Conservation (phyloP, 2,329 filamentous ascomycete species). For the Neofusicoccum umdonicola region DNA sequence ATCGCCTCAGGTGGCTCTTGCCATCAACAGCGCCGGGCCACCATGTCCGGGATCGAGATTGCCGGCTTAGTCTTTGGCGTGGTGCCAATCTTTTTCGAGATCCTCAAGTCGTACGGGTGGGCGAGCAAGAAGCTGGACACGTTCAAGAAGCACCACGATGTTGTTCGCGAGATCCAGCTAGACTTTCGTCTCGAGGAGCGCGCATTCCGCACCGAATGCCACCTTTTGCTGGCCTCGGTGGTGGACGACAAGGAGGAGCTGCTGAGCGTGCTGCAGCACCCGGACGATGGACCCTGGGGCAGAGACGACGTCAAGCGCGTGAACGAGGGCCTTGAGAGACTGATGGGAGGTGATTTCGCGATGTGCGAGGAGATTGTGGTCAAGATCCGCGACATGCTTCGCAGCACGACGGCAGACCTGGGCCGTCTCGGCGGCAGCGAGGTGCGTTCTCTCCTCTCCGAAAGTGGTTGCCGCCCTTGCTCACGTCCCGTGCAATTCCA, state of each 20-base stretch:
- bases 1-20: too few species aligned
- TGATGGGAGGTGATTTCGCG: conserved; percentile 19
- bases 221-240: conserved; percentile 22
- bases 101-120: conserved; percentile 23
- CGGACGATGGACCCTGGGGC: conserved; percentile 1
- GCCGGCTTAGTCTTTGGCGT: conserved; percentile 26
- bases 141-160: conserved; percentile 24
- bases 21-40: neutral
- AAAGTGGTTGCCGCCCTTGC: neutral
- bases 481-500: neutral
- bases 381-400: conserved; percentile 18
- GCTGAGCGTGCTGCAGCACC: conserved; percentile 7
- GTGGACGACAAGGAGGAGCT: conserved; percentile 22
- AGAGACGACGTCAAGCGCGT: conserved; percentile 15
- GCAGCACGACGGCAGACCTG: conserved; percentile 17
- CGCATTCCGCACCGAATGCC: conserved; percentile 27
- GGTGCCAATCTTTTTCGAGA: conserved; percentile 26
- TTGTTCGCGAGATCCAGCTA: conserved; percentile 19
- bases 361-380: conserved; percentile 18
- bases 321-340: neutral
- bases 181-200: conserved; percentile 22
- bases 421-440: neutral
- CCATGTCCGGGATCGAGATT: conserved; percentile 25
- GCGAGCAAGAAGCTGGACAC: conserved; percentile 20
- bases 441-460: neutral